Base-by-base conservation (phyloP, 768 basidiomycete genomes). In the Suillus bovinus region DNA sequence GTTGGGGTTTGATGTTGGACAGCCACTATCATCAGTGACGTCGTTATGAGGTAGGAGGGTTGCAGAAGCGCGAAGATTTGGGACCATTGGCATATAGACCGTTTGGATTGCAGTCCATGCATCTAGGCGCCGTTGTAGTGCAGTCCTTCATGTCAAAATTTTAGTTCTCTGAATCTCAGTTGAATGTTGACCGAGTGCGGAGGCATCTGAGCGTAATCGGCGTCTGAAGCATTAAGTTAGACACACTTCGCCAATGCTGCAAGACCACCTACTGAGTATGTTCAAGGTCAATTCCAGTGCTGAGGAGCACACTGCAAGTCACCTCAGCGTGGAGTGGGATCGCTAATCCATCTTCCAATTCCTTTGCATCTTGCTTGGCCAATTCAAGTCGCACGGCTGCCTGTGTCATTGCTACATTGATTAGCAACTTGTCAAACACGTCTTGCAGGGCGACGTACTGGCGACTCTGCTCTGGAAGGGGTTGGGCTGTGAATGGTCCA, bases 211-310 rank as follows among this genome's bases (percentile, higher is more conserved):
- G 17, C 20, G 11, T 22, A 57, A 39, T 22, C 34, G 20, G 4
- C 9, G 7, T 57, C 55, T 57, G 34, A 39, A 33, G 8, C n/a
- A n/a, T n/a, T n/a, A 33, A 33, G 4, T n/a, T 16, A 34, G n/a
- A 22, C 11, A 36, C 3, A 7, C 7, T 34, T 33, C n/a, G 14
- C 13, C 11, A 31, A n/a, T 9, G 52, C 29, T 57, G 27, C 10
- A n/a, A 5, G 13, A 36, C 14, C n/a, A 71, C 77, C 24, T 62
- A 78, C 76, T 78, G 75, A 34, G 60, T 63, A 14, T 76, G 71
- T 60, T 80, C 73, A 11, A 79, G 31, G 36, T 78, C 72, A 3
- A 78, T 57, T 5, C 72, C 76, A 29, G 68, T 65, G 1, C 61
- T 63, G 42, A 78, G 66, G 17, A 79, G 62, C 31, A 66, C 54